These are phyloP conservation scores for Talaromyces trachyspermus DNA, from an alignment of 495 filamentous ascomycete genomes.

Conservation along the genomic window DNA sequence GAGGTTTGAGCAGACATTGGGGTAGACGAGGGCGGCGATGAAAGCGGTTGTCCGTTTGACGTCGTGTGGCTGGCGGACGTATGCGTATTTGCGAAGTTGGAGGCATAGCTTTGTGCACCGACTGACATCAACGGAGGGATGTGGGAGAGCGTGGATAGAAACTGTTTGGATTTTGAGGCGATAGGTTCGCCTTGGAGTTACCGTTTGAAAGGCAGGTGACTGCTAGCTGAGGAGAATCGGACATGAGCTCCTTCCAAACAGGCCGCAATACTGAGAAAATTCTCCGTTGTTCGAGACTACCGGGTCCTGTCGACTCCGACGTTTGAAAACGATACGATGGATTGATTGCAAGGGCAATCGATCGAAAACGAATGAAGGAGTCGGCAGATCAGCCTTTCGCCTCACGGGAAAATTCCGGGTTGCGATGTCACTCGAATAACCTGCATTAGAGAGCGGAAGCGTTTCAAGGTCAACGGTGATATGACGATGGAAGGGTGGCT, in stretches of 20 bases:
- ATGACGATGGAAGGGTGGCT: not conserved
- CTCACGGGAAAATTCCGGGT: conserved; percentile 7
- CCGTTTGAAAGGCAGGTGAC: conserved; percentile 35
- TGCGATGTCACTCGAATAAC: not conserved
- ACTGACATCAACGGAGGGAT: conserved; percentile 50
- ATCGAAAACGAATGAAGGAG: conserved; percentile 5
- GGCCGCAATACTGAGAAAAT: not conserved
- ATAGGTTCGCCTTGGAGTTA: conserved; percentile 30
- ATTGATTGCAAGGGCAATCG: conserved; percentile 3
- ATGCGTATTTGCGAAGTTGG: conserved; percentile 38
- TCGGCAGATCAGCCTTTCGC: conserved; percentile 6
- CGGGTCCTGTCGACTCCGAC: not conserved
- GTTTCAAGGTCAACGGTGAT: not conserved
- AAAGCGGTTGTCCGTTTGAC: conserved; percentile 27
- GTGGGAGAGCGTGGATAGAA: conserved; percentile 38
- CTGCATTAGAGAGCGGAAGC: conserved; percentile 3
- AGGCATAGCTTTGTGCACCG: conserved; percentile 42
- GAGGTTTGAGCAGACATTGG: conserved; percentile 42
- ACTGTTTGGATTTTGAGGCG: conserved; percentile 25
- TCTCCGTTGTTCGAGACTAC: not conserved
- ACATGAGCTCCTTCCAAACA: conserved; percentile 29
- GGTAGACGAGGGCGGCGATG: conserved; percentile 38
- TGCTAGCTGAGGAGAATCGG: conserved; percentile 32
- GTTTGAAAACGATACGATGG: not conserved
- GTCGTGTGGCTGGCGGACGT: conserved; percentile 37